phyloP scores from a whole-genome alignment of 148 eudicot species.

The Arctostaphylos glauca region DNA sequence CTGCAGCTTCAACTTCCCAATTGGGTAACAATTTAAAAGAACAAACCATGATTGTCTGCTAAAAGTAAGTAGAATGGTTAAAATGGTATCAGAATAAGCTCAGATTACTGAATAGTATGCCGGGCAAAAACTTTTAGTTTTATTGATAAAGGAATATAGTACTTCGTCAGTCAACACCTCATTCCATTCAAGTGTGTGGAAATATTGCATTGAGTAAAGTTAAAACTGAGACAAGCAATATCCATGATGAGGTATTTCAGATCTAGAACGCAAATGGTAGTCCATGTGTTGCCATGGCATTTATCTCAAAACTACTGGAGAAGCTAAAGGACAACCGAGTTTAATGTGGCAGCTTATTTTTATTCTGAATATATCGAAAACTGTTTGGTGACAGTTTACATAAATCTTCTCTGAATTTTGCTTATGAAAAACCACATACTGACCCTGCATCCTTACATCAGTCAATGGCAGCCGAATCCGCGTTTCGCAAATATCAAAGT shows the following conservation, averaged over 20 bases:
- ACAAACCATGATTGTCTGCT: neutral
- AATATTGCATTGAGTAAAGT: neutral
- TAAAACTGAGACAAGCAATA: neutral
- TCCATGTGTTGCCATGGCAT: neutral
- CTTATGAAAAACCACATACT: neutral
- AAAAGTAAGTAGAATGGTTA: neutral
- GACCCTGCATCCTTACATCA: neutral
- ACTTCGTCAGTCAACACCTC: neutral
- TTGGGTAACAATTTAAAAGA: neutral
- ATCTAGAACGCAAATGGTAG: neutral
- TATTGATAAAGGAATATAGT: neutral
- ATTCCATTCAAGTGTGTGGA: neutral
- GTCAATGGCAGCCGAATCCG: neutral
- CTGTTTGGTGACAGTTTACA: neutral
- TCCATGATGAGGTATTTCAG: neutral
- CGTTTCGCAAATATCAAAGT: neutral
- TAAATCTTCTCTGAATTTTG: neutral
- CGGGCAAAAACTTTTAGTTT: neutral
- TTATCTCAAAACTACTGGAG: neutral
- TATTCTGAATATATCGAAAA: neutral
- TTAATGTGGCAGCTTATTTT: neutral
- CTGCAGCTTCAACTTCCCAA: neutral
- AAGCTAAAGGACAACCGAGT: constrained; percentile 3
- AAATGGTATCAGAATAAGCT: neutral
- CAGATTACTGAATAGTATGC: neutral